Base-by-base conservation (phyloP, 2,329 filamentous ascomycete species). In the Trichoderma afroharzianum region DNA sequence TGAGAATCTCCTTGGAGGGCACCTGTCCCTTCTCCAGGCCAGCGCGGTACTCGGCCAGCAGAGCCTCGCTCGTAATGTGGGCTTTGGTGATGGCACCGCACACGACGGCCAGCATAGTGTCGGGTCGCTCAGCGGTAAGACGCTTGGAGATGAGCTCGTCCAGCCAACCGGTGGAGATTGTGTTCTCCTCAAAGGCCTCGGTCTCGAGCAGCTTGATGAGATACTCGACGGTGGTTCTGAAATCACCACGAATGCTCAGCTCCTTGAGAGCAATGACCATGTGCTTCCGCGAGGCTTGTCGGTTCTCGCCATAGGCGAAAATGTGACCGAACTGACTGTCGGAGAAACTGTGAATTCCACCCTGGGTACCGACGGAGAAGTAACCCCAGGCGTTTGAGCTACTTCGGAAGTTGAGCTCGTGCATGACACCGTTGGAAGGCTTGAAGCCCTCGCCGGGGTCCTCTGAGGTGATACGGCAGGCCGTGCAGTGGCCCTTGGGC, bases 341-440 rank as follows among this genome's bases (percentile, higher is more conserved):
- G 8, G 96, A 98, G 88, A 97, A 99, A 83, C 94, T 98, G 89
- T 99, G 96, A 76, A 99, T 99, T 83, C 95, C 95, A 85, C 95
- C 95, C 70, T 94, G 92, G 11, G 95, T 96, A 85, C 95, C 93
- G 82, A 99, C 96, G 68, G 96, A 99, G 90, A 99, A 99, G 85
- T 99, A 99, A 88, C 96, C 96, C 96, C 96, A 99, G 71, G 98
- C 96, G 77, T 99, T 99, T 74, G 96, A 98, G 82, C 94, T 97
- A 86, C 93, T 97, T 80, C 96, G 90, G 90, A 99, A 99, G 88
- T 99, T 99, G 79, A 99, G 87, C 80, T 99, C 96, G 85, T 98
- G 96, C 90, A 99, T 97, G 68, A 95, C 97, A 90, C 96, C 96
- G 79, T 95, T 97, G 59, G 96, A 99, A 72, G 96, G 96, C 89